Evolutionary conservation across 495 filamentous ascomycete genomes (phyloP), one percentile per base, ranked within the genome.

Genomic region (Cercophora sp.): DNA sequence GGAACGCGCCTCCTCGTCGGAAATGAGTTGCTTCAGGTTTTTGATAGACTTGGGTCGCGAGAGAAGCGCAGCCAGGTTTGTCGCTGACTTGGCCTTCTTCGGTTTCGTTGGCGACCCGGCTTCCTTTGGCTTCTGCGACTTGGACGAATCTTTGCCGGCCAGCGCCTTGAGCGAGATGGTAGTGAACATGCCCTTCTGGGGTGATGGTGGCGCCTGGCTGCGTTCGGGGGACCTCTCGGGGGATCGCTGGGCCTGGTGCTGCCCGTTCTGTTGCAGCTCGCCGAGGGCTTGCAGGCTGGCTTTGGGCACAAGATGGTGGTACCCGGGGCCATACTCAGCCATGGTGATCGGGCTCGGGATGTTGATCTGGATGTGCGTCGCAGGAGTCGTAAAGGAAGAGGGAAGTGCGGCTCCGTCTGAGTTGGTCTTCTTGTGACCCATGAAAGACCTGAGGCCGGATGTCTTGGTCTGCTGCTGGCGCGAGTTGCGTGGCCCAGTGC

Each of bases 41-140:
- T 84, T 86, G 10, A 75, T 72, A 8, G 80, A 77, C 54, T 82
- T 85, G 16, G 81, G 79, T 34, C 81, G 77, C 16, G 50, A 49
- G 70, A 77, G 42, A 8, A 88, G 79, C 3, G 76, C 84, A 0
- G 82, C 79, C 4, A 95, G 73, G 61, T 87, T 91, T 40, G 87
- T 90, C 4, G 87, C 77, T 0, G 90, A 94, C 60, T 94, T 95
- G 15, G 82, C 79, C 75, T 92, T 94, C 68, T 91, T 91, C 5
- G 85, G 83, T 51, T 82, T 86, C 32, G 65, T 67, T 2, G 71
- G 58, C 35, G 79, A 77, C 40, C 52, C 52, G 43, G 71, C 71
- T 61, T 72, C 72, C 62, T 59, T 79, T 70, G 57, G 65, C 69
- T 64, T 79, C 69, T 53, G 61, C 40, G 56, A 67, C 70, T 63